Evolutionary conservation across 2,329 filamentous ascomycete genomes (phyloP).

Genomic region (Penicillium sp.): DNA sequence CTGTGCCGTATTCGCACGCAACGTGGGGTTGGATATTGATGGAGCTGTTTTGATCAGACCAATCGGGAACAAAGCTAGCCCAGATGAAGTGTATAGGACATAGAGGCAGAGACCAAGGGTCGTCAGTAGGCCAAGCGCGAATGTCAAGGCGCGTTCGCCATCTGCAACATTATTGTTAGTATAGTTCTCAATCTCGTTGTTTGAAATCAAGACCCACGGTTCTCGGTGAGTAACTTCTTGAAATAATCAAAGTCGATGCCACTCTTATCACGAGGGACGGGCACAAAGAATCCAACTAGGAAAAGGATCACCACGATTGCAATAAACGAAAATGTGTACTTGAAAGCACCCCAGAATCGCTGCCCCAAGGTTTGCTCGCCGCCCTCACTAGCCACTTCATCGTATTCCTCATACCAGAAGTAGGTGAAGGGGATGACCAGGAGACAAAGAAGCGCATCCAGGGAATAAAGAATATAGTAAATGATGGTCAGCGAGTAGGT

Average conservation of each 20-base stretch:
- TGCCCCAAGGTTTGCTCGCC: slow-evolving; percentile 72
- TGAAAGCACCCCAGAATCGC: slow-evolving; percentile 80
- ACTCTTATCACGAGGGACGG: slow-evolving; percentile 70
- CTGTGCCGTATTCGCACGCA: slow-evolving; percentile 75
- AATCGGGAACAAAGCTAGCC: slow-evolving; percentile 85
- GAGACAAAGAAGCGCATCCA: slow-evolving; percentile 88
- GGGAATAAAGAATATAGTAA: slow-evolving; percentile 90
- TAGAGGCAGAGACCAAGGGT: slow-evolving; percentile 86
- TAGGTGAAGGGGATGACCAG: slow-evolving; percentile 93
- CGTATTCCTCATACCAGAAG: slow-evolving; percentile 98
- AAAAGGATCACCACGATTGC: slow-evolving; percentile 76
- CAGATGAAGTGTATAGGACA: slow-evolving; percentile 83
- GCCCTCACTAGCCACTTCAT: slow-evolving; percentile 83
- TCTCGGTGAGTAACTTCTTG: slow-evolving; percentile 79
- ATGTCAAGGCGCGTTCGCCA: slow-evolving; percentile 89
- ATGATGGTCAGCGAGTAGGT: slow-evolving; percentile 80
- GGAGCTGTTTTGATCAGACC: slow-evolving; percentile 92
- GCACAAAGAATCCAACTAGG: slow-evolving; percentile 91
- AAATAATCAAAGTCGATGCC: slow-evolving; percentile 87
- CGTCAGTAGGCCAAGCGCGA: slow-evolving; percentile 84
- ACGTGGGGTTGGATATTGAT: slow-evolving; percentile 77
- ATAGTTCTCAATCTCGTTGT: not conserved
- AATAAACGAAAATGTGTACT: slow-evolving; percentile 88
- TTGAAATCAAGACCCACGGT: slow-evolving; percentile 58
- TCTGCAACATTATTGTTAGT: slow-evolving; percentile 49